Percentiles rank a stretch among this genome's conserved stretches.
Evolutionary conservation across 176 grass and related monocot species (phyloP).

Genomic region (Cenchrus purpureus): DNA sequence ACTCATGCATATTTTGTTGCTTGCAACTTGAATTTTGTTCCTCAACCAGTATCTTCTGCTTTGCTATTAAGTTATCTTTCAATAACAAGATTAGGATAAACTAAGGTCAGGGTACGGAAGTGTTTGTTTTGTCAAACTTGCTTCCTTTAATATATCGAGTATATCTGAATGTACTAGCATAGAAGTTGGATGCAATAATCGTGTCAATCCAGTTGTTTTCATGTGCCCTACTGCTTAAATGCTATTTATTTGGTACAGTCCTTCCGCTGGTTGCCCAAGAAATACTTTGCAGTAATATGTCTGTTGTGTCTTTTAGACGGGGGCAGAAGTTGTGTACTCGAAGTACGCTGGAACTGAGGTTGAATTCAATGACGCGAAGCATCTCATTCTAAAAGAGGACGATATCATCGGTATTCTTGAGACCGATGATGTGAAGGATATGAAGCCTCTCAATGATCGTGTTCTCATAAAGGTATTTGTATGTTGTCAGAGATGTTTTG

Average conservation of each 20-base stretch:
- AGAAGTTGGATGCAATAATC: slow-evolving; percentile 12
- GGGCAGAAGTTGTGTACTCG: slow-evolving; percentile 73
- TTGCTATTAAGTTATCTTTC: not conserved
- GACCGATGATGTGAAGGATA: slow-evolving; percentile 73
- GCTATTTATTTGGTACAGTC: not conserved
- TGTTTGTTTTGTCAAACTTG: not conserved
- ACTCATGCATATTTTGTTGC: not conserved
- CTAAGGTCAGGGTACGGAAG: not conserved
- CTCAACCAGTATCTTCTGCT: not conserved
- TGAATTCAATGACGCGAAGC: slow-evolving; percentile 69
- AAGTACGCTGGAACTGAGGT: slow-evolving; percentile 89
- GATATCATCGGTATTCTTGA: slow-evolving; percentile 86
- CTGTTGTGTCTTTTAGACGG: slow-evolving; percentile 46
- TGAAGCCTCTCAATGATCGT: slow-evolving; percentile 77
- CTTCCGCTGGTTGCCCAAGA: not conserved
- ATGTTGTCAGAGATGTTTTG: not conserved
- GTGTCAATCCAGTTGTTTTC: not conserved
- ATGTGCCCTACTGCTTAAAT: not conserved
- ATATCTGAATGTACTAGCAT: not conserved
- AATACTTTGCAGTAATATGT: not conserved
- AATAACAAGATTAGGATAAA: not conserved
- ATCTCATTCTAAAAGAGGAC: slow-evolving; percentile 92
- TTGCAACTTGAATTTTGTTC: not conserved
- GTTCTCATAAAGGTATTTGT: slow-evolving; percentile 80
- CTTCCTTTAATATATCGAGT: not conserved